Conservation (phyloP, 306 rosid genomes). For the Quercus gilva region DNA sequence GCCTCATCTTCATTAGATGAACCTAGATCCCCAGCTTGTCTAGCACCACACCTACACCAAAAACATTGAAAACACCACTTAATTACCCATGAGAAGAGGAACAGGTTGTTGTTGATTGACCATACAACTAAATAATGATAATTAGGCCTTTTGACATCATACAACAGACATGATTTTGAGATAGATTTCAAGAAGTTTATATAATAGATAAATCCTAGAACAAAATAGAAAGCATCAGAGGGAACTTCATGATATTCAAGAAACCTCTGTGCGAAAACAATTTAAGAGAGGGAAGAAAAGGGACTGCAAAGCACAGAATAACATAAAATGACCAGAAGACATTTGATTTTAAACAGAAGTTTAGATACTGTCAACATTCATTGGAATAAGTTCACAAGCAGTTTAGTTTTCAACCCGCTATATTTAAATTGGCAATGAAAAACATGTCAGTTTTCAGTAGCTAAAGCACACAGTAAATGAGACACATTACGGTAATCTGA, state of each 20-base stretch:
- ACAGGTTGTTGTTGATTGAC: neutral
- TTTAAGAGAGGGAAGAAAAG: neutral
- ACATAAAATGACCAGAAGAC: neutral
- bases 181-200: neutral
- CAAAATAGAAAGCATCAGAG: neutral
- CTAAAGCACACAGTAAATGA: neutral
- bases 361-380: neutral
- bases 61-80: conserved; percentile 20
- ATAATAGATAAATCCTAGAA: neutral
- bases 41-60: conserved; percentile 83
- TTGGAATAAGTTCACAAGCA: neutral
- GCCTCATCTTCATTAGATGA: conserved; percentile 69
- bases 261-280: neutral
- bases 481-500: neutral
- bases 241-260: neutral
- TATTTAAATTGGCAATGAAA: neutral
- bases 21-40: conserved; percentile 79
- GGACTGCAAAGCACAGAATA: neutral
- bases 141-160: neutral
- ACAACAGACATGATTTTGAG: neutral
- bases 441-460: neutral
- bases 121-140: neutral
- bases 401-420: neutral
- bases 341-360: neutral
- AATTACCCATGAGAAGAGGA: conserved; percentile 11